phyloP scores from a whole-genome alignment of 306 rosid species.

The Fragaria nilgerrensis region DNA sequence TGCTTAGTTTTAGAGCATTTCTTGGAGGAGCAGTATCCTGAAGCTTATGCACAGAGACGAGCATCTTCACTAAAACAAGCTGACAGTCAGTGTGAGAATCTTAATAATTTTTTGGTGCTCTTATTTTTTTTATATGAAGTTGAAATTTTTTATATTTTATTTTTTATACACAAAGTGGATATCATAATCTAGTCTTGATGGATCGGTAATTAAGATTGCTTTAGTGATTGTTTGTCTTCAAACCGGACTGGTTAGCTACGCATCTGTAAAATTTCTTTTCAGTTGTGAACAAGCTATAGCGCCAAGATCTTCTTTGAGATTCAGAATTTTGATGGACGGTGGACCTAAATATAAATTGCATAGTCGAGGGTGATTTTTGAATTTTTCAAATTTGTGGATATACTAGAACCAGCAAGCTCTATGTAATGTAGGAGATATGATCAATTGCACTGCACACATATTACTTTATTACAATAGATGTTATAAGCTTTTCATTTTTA shows the following conservation, averaged over 20 bases:
- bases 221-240: neutral
- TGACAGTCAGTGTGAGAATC: slow-evolving; percentile 28
- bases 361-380: neutral
- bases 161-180: neutral
- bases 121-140: neutral
- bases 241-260: neutral
- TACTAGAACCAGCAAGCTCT: neutral
- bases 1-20: slow-evolving; percentile 62
- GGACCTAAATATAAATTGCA: neutral
- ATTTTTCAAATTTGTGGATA: neutral
- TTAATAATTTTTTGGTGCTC: slow-evolving; percentile 14
- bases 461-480: neutral
- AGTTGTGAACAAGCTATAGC: neutral
- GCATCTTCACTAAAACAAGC: slow-evolving; percentile 34
- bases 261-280: neutral
- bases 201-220: neutral
- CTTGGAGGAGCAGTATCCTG: slow-evolving; percentile 61
- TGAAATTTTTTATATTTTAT: no score
- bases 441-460: neutral
- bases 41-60: slow-evolving; percentile 51
- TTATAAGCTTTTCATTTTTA: neutral
- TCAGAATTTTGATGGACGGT: neutral
- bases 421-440: neutral
- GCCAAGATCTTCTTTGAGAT: neutral
- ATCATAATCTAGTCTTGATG: neutral